Percentiles rank a stretch among this genome's conserved stretches.
These are phyloP conservation scores for Micractinium sp. DNA, from an alignment of 139 green algal species.

Conservation along the genomic window DNA sequence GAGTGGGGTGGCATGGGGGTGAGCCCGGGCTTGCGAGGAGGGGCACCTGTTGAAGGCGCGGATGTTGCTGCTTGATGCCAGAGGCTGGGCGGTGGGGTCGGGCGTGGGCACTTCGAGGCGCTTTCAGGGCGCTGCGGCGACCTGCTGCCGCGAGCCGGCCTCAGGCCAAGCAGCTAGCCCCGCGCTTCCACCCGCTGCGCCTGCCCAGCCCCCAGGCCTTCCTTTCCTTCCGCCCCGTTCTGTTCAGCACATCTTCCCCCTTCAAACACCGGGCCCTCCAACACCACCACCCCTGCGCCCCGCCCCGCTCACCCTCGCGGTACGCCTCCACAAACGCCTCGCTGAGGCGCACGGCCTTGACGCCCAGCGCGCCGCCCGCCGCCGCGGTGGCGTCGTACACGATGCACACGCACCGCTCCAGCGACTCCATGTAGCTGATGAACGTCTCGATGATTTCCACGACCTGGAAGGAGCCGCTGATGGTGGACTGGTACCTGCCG, in stretches of 20 bases:
- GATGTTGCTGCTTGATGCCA: no score
- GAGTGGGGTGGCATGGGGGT: not conserved
- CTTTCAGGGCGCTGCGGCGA: not conserved
- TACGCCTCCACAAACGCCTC: conserved; percentile 93
- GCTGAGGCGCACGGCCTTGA: conserved; percentile 87
- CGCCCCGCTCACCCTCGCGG: conserved; percentile 61
- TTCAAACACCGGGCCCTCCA: no score
- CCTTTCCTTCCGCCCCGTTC: no score
- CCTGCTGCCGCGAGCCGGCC: no score
- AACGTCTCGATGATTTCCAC: conserved; percentile 98
- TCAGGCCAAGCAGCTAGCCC: no score
- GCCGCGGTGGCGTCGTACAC: conserved; percentile 88
- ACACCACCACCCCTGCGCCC: conserved; percentile 75
- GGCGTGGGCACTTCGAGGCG: not conserved
- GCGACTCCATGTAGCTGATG: conserved; percentile 96
- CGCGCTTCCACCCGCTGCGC: no score
- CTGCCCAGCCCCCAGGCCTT: no score
- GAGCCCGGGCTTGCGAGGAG: no score
- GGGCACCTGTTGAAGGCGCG: no score
- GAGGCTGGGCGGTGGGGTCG: not conserved
- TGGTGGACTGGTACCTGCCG: conserved; percentile 86
- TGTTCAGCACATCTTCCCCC: no score
- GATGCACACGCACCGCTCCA: conserved; percentile 96
- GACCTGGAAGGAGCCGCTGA: conserved; percentile 85
- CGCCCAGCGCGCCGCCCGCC: conserved; percentile 51